phyloP scores from a whole-genome alignment of 140 eudicot species.

The Oenanthe javanica region DNA sequence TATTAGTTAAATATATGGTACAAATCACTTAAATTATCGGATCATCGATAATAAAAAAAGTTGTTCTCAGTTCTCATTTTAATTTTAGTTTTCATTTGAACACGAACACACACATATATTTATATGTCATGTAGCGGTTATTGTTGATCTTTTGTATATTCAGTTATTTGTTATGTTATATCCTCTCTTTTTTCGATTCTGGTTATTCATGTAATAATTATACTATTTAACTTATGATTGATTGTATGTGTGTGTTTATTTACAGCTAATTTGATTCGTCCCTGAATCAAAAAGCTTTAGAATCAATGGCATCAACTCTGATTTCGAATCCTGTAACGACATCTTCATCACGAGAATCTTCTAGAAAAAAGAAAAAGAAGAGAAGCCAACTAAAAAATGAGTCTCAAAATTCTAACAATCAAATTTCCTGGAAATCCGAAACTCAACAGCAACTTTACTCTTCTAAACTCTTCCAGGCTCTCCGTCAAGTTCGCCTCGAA shows the following conservation, averaged over 20 bases:
- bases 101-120: not conserved
- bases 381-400: slow-evolving; percentile 22
- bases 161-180: too few relatives aligned
- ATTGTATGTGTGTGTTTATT: not conserved
- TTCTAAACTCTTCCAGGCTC: slow-evolving; percentile 68
- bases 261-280: slow-evolving; percentile 12
- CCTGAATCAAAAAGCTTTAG: slow-evolving; percentile 1
- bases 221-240: too few relatives aligned
- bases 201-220: not conserved
- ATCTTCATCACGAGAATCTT: slow-evolving; percentile 37
- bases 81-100: too few relatives aligned
- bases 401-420: slow-evolving; percentile 3
- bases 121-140: not conserved
- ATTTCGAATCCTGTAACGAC: slow-evolving; percentile 49
- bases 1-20: too few relatives aligned
- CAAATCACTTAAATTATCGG: too few relatives aligned
- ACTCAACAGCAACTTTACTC: slow-evolving; percentile 69
- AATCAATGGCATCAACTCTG: slow-evolving; percentile 42
- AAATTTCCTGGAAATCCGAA: slow-evolving; percentile 57
- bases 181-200: not conserved
- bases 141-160: not conserved
- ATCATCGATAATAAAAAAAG: too few relatives aligned
- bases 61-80: not conserved
- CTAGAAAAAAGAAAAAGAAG: slow-evolving; percentile 36
- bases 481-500: slow-evolving; percentile 54